Percentiles rank a stretch among this genome's conserved stretches.
Conservation (phyloP, 148 eudicot species). For the Amaranthus palmeri region DNA sequence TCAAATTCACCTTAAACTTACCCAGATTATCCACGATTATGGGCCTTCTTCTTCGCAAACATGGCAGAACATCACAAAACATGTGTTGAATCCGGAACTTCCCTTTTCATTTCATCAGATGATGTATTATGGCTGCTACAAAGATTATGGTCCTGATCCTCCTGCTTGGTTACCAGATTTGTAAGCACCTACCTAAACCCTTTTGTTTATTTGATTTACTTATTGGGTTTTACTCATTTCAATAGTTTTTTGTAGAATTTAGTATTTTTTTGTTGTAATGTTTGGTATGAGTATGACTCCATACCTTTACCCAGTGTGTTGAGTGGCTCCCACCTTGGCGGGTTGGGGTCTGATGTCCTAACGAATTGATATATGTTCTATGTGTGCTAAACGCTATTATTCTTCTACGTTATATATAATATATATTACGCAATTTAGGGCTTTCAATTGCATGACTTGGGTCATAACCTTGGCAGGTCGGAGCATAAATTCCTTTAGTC, state of each 20-base stretch:
- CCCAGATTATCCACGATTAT: slow-evolving; percentile 33
- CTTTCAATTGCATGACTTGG: no score
- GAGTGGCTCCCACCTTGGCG: background rate
- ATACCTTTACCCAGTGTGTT: background rate
- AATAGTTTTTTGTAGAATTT: background rate
- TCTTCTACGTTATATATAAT: no score
- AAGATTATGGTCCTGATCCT: slow-evolving; percentile 64
- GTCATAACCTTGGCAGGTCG: no score
- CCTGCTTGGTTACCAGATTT: slow-evolving; percentile 87
- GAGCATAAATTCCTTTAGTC: no score
- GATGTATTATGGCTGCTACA: slow-evolving; percentile 82
- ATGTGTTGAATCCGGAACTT: slow-evolving; percentile 56
- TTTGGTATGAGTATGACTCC: background rate
- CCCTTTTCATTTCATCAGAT: slow-evolving; percentile 81
- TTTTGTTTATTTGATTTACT: background rate
- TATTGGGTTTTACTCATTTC: slow-evolving; percentile 5
- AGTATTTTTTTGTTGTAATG: no score
- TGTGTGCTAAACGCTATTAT: no score
- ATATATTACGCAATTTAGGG: no score
- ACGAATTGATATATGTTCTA: no score
- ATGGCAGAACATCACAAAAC: slow-evolving; percentile 50
- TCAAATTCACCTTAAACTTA: slow-evolving; percentile 43
- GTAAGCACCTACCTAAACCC: slow-evolving; percentile 31
- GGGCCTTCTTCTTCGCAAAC: slow-evolving; percentile 56
- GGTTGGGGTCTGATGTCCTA: no score